Percentiles rank a stretch among this genome's conserved stretches.
Evolutionary conservation across 1,284 basidiomycete genomes (phyloP).

Genomic region (Chalciporus sp.): DNA sequence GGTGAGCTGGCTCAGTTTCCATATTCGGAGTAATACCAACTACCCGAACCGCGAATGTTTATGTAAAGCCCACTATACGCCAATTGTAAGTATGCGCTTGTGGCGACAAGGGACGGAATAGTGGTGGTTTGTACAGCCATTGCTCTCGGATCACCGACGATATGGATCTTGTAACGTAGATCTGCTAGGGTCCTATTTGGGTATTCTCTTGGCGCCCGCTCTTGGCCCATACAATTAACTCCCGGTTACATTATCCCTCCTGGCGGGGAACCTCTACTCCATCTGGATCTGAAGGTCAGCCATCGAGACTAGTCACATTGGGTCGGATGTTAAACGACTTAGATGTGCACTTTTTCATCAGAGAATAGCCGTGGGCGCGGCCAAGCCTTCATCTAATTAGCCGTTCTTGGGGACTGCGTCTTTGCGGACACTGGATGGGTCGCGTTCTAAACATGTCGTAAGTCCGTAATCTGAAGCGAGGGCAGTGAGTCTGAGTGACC

Average conservation of each 20-base stretch:
- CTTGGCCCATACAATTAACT: constrained; percentile 1
- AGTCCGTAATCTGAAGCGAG: not conserved
- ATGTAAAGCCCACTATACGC: constrained; percentile 5
- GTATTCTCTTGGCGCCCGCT: constrained; percentile 6
- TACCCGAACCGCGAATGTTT: constrained; percentile 1
- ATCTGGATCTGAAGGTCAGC: not conserved
- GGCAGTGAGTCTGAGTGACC: constrained; percentile 1
- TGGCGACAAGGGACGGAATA: not conserved
- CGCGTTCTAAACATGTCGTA: constrained; percentile 7
- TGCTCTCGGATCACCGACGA: not conserved
- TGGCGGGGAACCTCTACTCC: not conserved
- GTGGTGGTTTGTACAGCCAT: not conserved
- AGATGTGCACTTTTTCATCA: not conserved
- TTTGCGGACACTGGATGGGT: not conserved
- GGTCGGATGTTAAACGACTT: not conserved
- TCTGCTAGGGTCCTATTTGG: not conserved
- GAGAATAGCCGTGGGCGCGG: not conserved
- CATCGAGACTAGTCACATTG: not conserved
- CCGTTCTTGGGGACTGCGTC: not conserved
- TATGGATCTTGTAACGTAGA: constrained; percentile 7
- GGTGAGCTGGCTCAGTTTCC: constrained; percentile 24
- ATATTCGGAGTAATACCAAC: not conserved
- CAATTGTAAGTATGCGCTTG: no score
- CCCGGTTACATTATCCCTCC: not conserved
- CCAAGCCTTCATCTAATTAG: not conserved